Percentiles rank a stretch among this genome's conserved stretches.
phyloP scores from a whole-genome alignment of 495 filamentous ascomycete species.

The Hypoxylon lenormandii region DNA sequence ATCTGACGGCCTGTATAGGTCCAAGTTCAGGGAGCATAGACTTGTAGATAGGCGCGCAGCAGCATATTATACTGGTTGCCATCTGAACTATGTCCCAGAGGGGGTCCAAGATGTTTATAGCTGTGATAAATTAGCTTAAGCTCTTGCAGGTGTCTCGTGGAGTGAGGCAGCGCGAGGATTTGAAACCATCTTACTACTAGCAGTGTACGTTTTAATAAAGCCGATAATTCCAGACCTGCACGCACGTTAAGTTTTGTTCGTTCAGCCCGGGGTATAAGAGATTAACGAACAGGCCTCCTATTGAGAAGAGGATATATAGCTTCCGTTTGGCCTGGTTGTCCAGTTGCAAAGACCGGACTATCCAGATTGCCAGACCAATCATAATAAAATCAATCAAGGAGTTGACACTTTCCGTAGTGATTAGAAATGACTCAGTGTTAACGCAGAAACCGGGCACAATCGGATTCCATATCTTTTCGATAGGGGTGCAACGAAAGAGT shows the following conservation, averaged over 20 bases:
- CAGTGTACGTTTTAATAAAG: too few species aligned
- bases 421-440: slow-evolving; percentile 8
- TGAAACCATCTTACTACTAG: too few species aligned
- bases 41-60: slow-evolving; percentile 38
- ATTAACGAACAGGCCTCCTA: slow-evolving; percentile 28
- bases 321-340: slow-evolving; percentile 12
- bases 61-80: slow-evolving; percentile 39
- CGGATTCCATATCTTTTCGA: slow-evolving; percentile 28
- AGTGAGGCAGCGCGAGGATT: too few species aligned
- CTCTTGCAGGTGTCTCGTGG: too few species aligned
- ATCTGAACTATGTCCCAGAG: slow-evolving; percentile 30
- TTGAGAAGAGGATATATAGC: slow-evolving; percentile 23
- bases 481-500: slow-evolving; percentile 23
- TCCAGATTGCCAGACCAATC: slow-evolving; percentile 21
- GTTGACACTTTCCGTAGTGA: slow-evolving; percentile 20
- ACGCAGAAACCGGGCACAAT: slow-evolving; percentile 7
- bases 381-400: slow-evolving; percentile 38
- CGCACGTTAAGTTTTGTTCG: too few species aligned
- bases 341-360: slow-evolving; percentile 25
- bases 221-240: too few species aligned
- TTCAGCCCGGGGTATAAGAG: too few species aligned
- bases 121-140: too few species aligned
- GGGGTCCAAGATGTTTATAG: too few species aligned
- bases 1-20: too few species aligned
- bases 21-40: too few species aligned